Evolutionary conservation across 176 grass and related monocot genomes (phyloP).

Genomic region (Elymus sibiricus): DNA sequence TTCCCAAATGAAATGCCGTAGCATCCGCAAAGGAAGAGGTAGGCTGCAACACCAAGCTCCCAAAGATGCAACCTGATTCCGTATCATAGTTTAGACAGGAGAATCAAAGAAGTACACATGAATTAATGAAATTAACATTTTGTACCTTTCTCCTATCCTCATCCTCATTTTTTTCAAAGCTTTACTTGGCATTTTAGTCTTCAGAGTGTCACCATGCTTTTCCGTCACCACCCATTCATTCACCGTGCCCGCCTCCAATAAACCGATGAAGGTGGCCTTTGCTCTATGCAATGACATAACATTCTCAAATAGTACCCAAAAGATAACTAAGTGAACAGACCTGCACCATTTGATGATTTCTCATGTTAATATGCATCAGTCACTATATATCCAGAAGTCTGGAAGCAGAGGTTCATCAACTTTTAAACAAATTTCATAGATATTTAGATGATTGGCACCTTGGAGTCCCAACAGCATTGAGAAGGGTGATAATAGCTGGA

Average conservation of each 20-base stretch:
- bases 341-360: constrained; percentile 29
- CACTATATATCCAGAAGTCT: not conserved
- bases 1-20: constrained; percentile 47
- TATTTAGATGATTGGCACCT: constrained; percentile 38
- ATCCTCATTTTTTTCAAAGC: constrained; percentile 32
- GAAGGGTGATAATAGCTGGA: constrained; percentile 58
- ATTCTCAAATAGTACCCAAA: constrained; percentile 82
- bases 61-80: constrained; percentile 55
- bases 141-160: constrained; percentile 55
- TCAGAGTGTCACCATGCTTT: constrained; percentile 61
- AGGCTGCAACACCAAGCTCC: constrained; percentile 61
- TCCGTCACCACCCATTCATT: constrained; percentile 85
- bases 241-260: constrained; percentile 59
- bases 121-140: not conserved
- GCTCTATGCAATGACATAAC: constrained; percentile 84
- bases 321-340: constrained; percentile 62
- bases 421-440: not conserved
- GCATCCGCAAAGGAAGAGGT: constrained; percentile 77
- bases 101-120: not conserved
- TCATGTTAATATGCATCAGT: not conserved
- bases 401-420: not conserved
- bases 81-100: not conserved
- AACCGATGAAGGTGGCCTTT: constrained; percentile 64
- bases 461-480: constrained; percentile 54
- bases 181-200: constrained; percentile 43